Conservation (phyloP, 352 stramenopile species). For the Globisporangium paddicum region DNA sequence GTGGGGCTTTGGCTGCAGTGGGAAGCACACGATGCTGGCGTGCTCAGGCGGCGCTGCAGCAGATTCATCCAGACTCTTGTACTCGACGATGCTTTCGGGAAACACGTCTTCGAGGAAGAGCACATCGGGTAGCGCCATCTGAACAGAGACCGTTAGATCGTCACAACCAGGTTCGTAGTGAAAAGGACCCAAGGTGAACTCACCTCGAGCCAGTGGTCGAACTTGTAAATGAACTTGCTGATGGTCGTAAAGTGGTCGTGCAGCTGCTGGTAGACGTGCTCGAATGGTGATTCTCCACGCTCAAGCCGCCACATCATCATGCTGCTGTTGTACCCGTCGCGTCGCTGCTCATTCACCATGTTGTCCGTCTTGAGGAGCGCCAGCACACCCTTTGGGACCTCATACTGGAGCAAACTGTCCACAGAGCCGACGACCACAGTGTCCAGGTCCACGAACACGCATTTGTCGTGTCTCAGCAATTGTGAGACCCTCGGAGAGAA, state of each 20-base stretch:
- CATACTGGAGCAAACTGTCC: slow-evolving; percentile 21
- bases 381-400: slow-evolving; percentile 9
- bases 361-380: slow-evolving; percentile 49
- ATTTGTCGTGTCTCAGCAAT: slow-evolving; percentile 18
- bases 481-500: slow-evolving; percentile 29
- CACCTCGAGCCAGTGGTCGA: slow-evolving; percentile 85
- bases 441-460: slow-evolving; percentile 73
- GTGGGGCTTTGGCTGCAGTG: slow-evolving; percentile 76
- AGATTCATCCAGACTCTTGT: slow-evolving; percentile 33
- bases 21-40: slow-evolving; percentile 74
- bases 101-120: slow-evolving; percentile 40
- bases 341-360: slow-evolving; percentile 67
- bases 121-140: slow-evolving; percentile 36
- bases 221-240: slow-evolving; percentile 71
- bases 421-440: slow-evolving; percentile 59
- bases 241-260: slow-evolving; percentile 29
- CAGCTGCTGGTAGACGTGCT: slow-evolving; percentile 34
- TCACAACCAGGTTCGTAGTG: not conserved
- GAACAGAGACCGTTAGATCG: no score
- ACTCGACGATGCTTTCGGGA: slow-evolving; percentile 66
- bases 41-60: slow-evolving; percentile 16
- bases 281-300: slow-evolving; percentile 9
- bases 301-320: slow-evolving; percentile 51
- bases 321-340: slow-evolving; percentile 69
- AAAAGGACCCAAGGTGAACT: not conserved